Conservation (phyloP, 768 basidiomycete species). For the Tylopilus felleus region DNA sequence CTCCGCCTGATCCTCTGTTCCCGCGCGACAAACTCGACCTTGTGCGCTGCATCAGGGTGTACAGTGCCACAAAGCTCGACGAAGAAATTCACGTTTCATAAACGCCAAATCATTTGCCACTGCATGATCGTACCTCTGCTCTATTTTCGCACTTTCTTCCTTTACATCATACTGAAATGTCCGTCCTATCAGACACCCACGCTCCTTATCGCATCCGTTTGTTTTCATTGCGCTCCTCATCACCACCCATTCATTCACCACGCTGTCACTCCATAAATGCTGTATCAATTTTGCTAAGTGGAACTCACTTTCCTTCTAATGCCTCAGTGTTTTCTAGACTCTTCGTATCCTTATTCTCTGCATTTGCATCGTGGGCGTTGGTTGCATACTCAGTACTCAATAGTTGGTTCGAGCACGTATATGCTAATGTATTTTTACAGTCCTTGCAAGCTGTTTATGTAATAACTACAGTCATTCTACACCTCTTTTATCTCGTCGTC, state of each 20-base stretch:
- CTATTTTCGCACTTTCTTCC: neutral
- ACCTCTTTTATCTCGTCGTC: conserved; percentile 2
- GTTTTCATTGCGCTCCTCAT: conserved; percentile 1
- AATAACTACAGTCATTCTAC: conserved; percentile 4
- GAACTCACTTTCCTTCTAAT: conserved; percentile 8
- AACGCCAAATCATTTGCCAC: conserved; percentile 3
- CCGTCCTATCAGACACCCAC: conserved; percentile 13
- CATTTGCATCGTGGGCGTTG: conserved; percentile 8
- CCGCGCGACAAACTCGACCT: conserved; percentile 43
- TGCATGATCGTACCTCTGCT: neutral
- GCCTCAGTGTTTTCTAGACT: neutral
- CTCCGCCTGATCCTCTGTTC: conserved; percentile 24
- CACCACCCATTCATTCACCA: neutral
- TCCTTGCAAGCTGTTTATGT: neutral
- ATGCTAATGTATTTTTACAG: conserved; percentile 20
- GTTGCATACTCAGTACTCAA: conserved; percentile 5
- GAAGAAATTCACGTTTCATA: conserved; percentile 25
- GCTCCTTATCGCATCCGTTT: conserved; percentile 9
- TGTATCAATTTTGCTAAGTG: conserved; percentile 11
- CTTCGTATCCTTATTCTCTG: conserved; percentile 8
- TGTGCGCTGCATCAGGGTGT: conserved; percentile 51
- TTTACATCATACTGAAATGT: conserved; percentile 2
- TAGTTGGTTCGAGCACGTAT: neutral
- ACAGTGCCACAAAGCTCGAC: conserved; percentile 44
- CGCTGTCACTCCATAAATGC: conserved; percentile 7